Conservation (phyloP, 2,329 filamentous ascomycete species). For the Trichoderma citrinoviride region DNA sequence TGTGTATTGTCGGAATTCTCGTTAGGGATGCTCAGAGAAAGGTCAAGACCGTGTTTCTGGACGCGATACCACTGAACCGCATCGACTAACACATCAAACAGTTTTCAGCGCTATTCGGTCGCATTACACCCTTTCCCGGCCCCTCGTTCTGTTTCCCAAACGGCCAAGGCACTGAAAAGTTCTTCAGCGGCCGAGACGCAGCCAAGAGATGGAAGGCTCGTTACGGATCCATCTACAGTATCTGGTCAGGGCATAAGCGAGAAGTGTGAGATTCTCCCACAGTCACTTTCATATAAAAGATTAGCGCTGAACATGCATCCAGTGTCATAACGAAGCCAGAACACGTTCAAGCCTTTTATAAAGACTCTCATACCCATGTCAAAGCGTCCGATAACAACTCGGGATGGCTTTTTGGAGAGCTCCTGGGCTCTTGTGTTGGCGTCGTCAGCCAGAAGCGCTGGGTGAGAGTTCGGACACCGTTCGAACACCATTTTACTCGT, state of each 20-base stretch:
- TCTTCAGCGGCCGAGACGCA: conserved; percentile 9
- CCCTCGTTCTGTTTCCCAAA: conserved; percentile 15
- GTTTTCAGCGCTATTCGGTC: neutral
- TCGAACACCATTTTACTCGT: conserved; percentile 17
- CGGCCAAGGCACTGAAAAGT: conserved; percentile 21
- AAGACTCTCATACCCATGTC: conserved; percentile 18
- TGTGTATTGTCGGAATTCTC: neutral
- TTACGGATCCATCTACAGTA: conserved; percentile 13
- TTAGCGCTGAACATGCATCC: neutral
- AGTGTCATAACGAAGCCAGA: conserved; percentile 18
- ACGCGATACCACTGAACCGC: too few species aligned
- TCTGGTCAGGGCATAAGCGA: conserved; percentile 19
- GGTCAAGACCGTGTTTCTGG: neutral
- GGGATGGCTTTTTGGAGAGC: conserved; percentile 17
- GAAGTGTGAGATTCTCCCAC: conserved; percentile 17
- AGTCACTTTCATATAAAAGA: neutral
- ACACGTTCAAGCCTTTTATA: conserved; percentile 14
- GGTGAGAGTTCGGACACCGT: conserved; percentile 12
- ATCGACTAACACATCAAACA: too few species aligned
- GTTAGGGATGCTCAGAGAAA: neutral
- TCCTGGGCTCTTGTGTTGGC: conserved; percentile 20
- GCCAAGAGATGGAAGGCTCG: neutral
- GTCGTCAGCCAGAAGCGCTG: conserved; percentile 13
- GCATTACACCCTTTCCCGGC: neutral
- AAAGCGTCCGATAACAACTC: conserved; percentile 19